phyloP scores from a whole-genome alignment of 1,284 basidiomycete species.

The Pseudozyma pruni region DNA sequence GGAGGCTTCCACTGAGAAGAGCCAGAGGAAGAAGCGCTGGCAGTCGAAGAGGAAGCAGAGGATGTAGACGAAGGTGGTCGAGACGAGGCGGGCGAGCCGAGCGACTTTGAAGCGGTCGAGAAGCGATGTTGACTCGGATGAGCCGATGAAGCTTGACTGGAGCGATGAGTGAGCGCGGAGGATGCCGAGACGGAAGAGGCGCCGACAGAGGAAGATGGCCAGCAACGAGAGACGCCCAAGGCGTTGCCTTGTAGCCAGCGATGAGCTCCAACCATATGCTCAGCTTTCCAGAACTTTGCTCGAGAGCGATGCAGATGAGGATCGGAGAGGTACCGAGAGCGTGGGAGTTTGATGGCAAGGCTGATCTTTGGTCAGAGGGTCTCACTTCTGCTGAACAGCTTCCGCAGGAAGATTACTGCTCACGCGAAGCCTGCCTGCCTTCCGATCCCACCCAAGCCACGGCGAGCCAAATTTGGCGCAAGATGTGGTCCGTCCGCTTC shows the following conservation, averaged over 20 bases:
- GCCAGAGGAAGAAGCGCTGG: conserved; percentile 15
- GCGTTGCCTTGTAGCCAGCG: conserved; percentile 25
- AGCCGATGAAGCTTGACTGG: background rate
- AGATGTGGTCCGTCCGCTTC: conserved; percentile 3
- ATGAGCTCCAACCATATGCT: conserved; percentile 31
- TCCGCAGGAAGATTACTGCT: background rate
- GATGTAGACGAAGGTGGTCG: conserved; percentile 11
- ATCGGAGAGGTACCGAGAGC: conserved; percentile 1
- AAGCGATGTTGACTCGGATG: conserved; percentile 5
- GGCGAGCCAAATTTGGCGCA: background rate
- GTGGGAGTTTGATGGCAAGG: background rate
- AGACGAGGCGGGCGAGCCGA: conserved; percentile 17
- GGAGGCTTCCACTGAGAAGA: conserved; percentile 45
- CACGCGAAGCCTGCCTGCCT: no score
- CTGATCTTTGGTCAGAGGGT: no score
- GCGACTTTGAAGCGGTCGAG: conserved; percentile 16
- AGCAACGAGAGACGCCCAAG: conserved; percentile 32
- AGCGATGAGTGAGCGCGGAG: conserved; percentile 10
- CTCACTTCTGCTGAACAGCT: conserved; percentile 1
- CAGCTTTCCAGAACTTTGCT: no score
- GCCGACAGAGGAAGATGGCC: conserved; percentile 10
- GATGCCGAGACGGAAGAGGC: conserved; percentile 9
- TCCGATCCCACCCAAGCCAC: background rate
- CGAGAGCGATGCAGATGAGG: no score
- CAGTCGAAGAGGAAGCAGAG: conserved; percentile 27